Evolutionary conservation across 805 yeast species (phyloP).

Genomic region (Kodamaea neixiangensis): DNA sequence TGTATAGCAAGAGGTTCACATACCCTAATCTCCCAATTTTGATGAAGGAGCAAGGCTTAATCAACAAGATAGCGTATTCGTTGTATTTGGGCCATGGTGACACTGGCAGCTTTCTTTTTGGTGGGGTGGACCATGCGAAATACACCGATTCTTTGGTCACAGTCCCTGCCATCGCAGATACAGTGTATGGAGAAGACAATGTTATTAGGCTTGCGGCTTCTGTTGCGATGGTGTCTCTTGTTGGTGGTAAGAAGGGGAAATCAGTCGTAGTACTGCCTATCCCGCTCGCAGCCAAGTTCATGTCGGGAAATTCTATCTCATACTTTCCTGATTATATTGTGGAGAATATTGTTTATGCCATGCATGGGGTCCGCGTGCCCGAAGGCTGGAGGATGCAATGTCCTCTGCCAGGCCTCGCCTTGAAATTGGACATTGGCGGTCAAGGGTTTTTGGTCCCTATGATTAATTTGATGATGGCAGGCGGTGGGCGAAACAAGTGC

Average conservation of each 20-base stretch:
- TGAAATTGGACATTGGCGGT: constrained; percentile 4
- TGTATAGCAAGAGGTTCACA: neutral
- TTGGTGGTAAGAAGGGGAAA: neutral
- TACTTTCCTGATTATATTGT: neutral
- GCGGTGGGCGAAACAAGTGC: too few species aligned
- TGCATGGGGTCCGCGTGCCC: too few species aligned
- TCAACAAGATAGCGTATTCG: constrained; percentile 58
- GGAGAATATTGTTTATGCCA: neutral
- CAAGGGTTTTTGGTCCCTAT: constrained; percentile 8
- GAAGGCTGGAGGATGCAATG: neutral
- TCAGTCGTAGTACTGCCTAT: neutral
- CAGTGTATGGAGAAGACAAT: neutral
- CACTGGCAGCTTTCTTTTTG: constrained; percentile 62
- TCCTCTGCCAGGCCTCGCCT: neutral
- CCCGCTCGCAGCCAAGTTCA: neutral
- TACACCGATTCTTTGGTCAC: constrained; percentile 48
- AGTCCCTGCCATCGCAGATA: constrained; percentile 32
- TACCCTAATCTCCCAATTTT: constrained; percentile 51
- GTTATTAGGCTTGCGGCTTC: neutral
- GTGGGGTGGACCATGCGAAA: constrained; percentile 69
- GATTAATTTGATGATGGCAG: too few species aligned
- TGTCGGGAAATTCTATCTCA: neutral
- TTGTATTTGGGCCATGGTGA: constrained; percentile 53
- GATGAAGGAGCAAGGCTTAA: constrained; percentile 59
- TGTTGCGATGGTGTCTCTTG: neutral